These are phyloP conservation scores for Mycena galericulata DNA, from an alignment of 768 basidiomycete species.

Conservation along the genomic window DNA sequence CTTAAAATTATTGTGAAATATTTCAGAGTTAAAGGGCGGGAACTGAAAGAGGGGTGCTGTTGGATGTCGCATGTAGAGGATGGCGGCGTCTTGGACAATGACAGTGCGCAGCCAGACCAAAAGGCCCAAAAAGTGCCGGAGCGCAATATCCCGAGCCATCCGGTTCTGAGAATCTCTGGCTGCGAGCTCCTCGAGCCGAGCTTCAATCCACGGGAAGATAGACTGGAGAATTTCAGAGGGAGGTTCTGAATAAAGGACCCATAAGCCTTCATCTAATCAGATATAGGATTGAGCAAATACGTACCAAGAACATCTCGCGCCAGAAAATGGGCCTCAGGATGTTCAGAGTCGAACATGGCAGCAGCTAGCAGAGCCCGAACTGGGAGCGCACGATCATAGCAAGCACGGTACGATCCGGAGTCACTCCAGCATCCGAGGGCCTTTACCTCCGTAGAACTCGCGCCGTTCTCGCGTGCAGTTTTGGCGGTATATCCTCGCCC, in stretches of 20 bases:
- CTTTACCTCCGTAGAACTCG: conserved; percentile 40
- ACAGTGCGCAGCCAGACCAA: conserved; percentile 41
- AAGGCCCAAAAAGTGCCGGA: conserved; percentile 42
- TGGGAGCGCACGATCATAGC: conserved; percentile 47
- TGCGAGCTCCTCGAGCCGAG: conserved; percentile 19
- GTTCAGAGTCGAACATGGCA: conserved; percentile 43
- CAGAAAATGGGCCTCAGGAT: conserved; percentile 43
- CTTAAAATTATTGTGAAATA: conserved; percentile 35
- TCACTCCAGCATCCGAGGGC: conserved; percentile 48
- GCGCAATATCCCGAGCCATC: conserved; percentile 38
- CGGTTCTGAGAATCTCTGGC: background rate
- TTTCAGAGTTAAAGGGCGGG: conserved; percentile 40
- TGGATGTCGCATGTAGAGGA: conserved; percentile 41
- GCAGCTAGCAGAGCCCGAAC: conserved; percentile 45
- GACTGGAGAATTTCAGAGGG: conserved; percentile 29
- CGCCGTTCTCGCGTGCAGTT: conserved; percentile 45
- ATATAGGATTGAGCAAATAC: conserved; percentile 15
- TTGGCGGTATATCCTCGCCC: conserved; percentile 43
- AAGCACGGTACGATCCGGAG: conserved; percentile 38
- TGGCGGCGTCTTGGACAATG: conserved; percentile 50
- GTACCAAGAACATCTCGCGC: conserved; percentile 39
- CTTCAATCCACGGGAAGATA: conserved; percentile 46
- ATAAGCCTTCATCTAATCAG: background rate
- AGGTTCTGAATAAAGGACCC: conserved; percentile 35
- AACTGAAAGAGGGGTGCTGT: conserved; percentile 39